Evolutionary conservation across 495 filamentous ascomycete species (phyloP).

Genomic region (Penicillium roqueforti): DNA sequence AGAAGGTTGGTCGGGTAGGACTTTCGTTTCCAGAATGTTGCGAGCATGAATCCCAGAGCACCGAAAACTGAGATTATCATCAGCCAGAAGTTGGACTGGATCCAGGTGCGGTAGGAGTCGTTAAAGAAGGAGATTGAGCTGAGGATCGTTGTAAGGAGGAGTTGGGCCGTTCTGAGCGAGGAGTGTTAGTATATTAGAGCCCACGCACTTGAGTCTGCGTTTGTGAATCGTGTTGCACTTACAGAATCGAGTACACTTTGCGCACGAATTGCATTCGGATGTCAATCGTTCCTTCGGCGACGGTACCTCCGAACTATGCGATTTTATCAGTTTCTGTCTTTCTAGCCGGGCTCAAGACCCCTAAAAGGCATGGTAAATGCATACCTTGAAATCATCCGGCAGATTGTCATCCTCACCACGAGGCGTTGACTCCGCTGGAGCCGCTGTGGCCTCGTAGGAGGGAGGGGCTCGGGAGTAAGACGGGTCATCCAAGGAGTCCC

Average conservation of each 20-base stretch:
- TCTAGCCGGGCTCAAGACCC: background rate
- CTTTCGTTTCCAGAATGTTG: slow-evolving; percentile 98
- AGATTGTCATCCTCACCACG: slow-evolving; percentile 83
- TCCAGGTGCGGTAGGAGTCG: slow-evolving; percentile 75
- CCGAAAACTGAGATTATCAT: slow-evolving; percentile 82
- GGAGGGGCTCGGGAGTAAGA: slow-evolving; percentile 82
- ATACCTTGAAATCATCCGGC: slow-evolving; percentile 95
- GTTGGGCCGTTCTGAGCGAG: slow-evolving; percentile 67
- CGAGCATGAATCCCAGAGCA: slow-evolving; percentile 72
- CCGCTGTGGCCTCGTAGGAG: slow-evolving; percentile 51
- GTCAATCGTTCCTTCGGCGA: slow-evolving; percentile 87
- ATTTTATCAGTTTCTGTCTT: background rate
- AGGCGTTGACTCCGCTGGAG: slow-evolving; percentile 56
- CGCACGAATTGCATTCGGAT: slow-evolving; percentile 98
- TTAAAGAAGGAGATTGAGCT: slow-evolving; percentile 83
- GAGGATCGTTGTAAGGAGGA: slow-evolving; percentile 76
- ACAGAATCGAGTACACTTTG: slow-evolving; percentile 86
- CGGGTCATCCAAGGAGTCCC: slow-evolving; percentile 64
- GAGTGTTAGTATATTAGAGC: slow-evolving; percentile 6
- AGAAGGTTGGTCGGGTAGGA: slow-evolving; percentile 92
- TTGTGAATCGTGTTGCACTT: slow-evolving; percentile 24
- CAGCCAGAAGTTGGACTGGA: slow-evolving; percentile 76
- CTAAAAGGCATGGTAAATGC: background rate
- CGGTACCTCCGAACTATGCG: slow-evolving; percentile 75
- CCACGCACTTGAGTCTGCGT: background rate